Conservation (phyloP, 179 eudicot species). For the Camellia oleifera region DNA sequence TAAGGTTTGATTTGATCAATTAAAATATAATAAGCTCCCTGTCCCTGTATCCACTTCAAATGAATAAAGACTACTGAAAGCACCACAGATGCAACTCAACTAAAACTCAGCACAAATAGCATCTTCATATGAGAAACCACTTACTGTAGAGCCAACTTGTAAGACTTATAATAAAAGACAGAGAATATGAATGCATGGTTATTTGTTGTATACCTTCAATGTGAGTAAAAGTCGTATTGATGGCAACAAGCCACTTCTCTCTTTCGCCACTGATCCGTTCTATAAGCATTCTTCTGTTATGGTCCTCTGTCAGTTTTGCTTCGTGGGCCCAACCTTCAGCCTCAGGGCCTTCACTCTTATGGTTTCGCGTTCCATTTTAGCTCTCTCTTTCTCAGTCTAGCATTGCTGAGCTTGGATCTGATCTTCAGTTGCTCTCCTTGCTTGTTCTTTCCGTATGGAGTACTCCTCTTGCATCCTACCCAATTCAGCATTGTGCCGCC, state of each 20-base stretch:
- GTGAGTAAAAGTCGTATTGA: conserved; percentile 89
- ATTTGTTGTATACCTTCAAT: conserved; percentile 62
- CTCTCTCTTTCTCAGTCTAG: conserved; percentile 95
- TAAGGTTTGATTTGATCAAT: not conserved
- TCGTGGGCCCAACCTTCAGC: conserved; percentile 95
- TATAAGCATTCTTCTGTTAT: conserved; percentile 83
- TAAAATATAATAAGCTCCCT: not conserved
- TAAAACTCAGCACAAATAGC: not conserved
- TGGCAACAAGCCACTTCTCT: conserved; percentile 98
- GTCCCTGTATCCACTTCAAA: no score
- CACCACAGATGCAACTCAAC: not conserved
- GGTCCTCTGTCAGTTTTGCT: conserved; percentile 82
- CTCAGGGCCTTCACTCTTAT: conserved; percentile 84
- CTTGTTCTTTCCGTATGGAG: conserved; percentile 71
- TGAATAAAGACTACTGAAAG: not conserved
- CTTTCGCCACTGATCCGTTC: conserved; percentile 76
- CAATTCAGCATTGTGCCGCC: conserved; percentile 72
- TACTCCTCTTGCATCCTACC: conserved; percentile 95
- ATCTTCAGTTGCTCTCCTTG: conserved; percentile 85
- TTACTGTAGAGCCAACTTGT: not conserved
- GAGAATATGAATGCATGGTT: not conserved
- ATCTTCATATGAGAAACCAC: not conserved
- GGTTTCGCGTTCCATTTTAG: conserved; percentile 88
- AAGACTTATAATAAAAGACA: not conserved
- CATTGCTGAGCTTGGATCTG: conserved; percentile 90